Conservation (phyloP, 2,329 filamentous ascomycete genomes). For the Ophiobolus disseminans region DNA sequence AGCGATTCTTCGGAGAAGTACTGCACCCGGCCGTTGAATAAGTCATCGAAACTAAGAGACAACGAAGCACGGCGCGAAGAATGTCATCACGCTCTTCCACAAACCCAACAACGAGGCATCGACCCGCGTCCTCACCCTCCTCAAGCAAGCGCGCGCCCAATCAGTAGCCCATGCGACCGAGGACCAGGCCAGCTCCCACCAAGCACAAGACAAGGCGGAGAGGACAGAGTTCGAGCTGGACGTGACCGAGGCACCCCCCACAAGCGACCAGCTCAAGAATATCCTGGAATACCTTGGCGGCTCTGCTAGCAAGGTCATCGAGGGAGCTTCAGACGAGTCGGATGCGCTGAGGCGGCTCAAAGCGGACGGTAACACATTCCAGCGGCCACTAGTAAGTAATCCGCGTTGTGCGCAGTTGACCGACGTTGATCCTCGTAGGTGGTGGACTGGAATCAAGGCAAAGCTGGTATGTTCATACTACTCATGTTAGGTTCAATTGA, state of each 20-base stretch:
- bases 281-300: constrained; percentile 82
- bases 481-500: background rate
- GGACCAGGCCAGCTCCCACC: constrained; percentile 75
- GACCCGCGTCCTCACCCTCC: constrained; percentile 72
- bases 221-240: constrained; percentile 83
- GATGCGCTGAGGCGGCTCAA: constrained; percentile 84
- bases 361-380: constrained; percentile 71
- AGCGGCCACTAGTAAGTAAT: constrained; percentile 74
- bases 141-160: constrained; percentile 80
- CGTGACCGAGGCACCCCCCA: constrained; percentile 80
- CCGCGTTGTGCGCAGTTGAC: background rate
- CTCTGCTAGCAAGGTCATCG: constrained; percentile 67
- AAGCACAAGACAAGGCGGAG: constrained; percentile 64
- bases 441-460: constrained; percentile 94
- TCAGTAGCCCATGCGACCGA: constrained; percentile 72
- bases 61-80: constrained; percentile 58
- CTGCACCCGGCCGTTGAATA: background rate
- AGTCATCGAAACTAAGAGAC: background rate
- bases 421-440: constrained; percentile 37
- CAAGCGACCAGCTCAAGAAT: constrained; percentile 79
- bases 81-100: constrained; percentile 97
- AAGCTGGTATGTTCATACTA: constrained; percentile 62
- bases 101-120: constrained; percentile 77
- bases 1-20: constrained; percentile 58
- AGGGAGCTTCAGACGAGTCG: constrained; percentile 73